A percentile compares a stretch with the other conserved stretches of the same genome.
These are phyloP conservation scores for Zoysia japonica DNA, from an alignment of 176 grass and related monocot genomes.

Conservation along the genomic window DNA sequence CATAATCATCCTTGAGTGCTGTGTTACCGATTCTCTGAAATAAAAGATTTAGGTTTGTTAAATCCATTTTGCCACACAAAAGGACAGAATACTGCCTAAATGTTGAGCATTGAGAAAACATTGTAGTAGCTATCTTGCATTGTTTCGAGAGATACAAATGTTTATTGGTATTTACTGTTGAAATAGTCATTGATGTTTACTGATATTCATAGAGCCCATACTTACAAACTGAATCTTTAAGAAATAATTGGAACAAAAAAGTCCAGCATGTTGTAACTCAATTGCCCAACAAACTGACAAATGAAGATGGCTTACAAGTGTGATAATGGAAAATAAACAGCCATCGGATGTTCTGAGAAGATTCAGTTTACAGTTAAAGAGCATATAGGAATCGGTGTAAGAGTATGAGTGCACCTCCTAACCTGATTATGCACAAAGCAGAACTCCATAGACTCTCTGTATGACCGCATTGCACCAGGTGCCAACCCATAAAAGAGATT, in stretches of 20 bases:
- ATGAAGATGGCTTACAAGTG: background rate
- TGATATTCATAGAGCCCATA: constrained; percentile 8
- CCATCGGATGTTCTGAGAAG: background rate
- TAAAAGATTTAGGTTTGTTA: constrained; percentile 18
- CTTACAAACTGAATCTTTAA: constrained; percentile 20
- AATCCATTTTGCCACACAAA: background rate
- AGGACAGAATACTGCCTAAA: constrained; percentile 12
- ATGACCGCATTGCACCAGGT: constrained; percentile 74
- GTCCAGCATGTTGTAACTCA: constrained; percentile 9
- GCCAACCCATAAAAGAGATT: constrained; percentile 81
- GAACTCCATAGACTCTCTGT: constrained; percentile 71
- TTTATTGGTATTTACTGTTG: constrained; percentile 22
- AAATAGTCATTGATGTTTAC: background rate
- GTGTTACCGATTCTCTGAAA: constrained; percentile 64
- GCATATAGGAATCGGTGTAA: background rate
- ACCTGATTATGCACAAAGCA: constrained; percentile 74
- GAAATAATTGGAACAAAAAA: constrained; percentile 8
- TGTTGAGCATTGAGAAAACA: constrained; percentile 1
- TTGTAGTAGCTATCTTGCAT: background rate
- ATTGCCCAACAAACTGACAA: background rate
- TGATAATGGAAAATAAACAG: background rate
- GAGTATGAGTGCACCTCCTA: constrained; percentile 27
- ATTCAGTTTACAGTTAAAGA: too few species aligned
- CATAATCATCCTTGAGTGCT: constrained; percentile 69
- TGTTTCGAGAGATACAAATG: background rate